A percentile compares a stretch with the other conserved stretches of the same genome.
Conservation (phyloP, 257 asterid species). For the Avicennia marina region DNA sequence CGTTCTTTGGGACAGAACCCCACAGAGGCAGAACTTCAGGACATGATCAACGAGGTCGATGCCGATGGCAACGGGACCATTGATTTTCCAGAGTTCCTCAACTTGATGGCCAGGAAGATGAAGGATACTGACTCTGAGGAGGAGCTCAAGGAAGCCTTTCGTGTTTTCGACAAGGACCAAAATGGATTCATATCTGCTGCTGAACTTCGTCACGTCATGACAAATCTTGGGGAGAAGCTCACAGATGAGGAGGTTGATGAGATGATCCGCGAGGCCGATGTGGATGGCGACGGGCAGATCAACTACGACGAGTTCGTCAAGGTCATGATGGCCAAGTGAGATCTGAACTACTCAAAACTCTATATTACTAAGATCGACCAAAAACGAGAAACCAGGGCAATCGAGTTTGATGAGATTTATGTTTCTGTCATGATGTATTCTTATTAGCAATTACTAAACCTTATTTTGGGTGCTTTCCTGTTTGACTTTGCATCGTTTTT, state of each 20-base stretch:
- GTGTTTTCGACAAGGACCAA: slow-evolving; percentile 83
- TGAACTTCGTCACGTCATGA: slow-evolving; percentile 87
- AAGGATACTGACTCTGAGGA: slow-evolving; percentile 91
- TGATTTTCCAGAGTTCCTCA: slow-evolving; percentile 88
- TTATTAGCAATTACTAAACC: no score
- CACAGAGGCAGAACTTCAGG: slow-evolving; percentile 90
- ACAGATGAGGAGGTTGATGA: slow-evolving; percentile 88
- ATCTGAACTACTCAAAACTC: slow-evolving; percentile 22
- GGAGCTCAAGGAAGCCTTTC: slow-evolving; percentile 88
- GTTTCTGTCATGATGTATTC: slow-evolving; percentile 21
- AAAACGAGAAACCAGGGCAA: slow-evolving; percentile 23
- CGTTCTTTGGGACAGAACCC: slow-evolving; percentile 84
- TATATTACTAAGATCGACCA: slow-evolving; percentile 1
- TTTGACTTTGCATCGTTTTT: slow-evolving; percentile 29
- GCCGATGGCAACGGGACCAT: slow-evolving; percentile 88
- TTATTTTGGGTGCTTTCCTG: slow-evolving; percentile 22
- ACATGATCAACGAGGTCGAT: slow-evolving; percentile 85
- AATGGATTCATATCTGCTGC: slow-evolving; percentile 88
- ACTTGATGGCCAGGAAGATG: slow-evolving; percentile 86
- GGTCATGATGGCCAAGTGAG: slow-evolving; percentile 95
- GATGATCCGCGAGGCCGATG: slow-evolving; percentile 92
- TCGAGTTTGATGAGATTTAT: slow-evolving; percentile 19
- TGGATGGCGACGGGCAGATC: slow-evolving; percentile 91
- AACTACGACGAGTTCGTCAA: slow-evolving; percentile 85
- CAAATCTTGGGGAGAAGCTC: slow-evolving; percentile 87